phyloP scores from a whole-genome alignment of 345 rosid species.

The Crucihimalaya himalaica region DNA sequence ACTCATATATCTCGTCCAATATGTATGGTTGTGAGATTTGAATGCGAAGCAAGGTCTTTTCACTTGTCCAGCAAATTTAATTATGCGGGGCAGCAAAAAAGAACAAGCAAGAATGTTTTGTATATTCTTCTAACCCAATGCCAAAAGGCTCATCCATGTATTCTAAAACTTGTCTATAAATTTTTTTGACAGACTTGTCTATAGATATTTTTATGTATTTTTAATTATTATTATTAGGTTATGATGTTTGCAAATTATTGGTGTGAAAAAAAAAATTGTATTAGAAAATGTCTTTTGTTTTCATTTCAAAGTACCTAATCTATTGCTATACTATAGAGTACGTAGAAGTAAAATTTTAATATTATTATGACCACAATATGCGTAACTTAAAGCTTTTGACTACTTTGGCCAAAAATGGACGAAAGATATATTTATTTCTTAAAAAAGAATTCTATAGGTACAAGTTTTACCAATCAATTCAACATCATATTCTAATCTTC shows the following conservation, averaged over 20 bases:
- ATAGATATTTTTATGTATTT: no score
- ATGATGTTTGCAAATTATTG: no score
- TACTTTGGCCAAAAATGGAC: neutral
- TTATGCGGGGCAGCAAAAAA: neutral
- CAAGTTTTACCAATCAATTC: neutral
- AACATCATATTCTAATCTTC: neutral
- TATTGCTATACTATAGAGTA: no score
- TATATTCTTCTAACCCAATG: neutral
- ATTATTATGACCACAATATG: neutral
- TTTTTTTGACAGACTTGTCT: no score
- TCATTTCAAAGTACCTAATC: no score
- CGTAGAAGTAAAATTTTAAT: neutral
- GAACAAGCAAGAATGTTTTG: neutral
- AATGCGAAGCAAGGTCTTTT: neutral
- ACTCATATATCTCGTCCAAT: no score
- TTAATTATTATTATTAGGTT: no score
- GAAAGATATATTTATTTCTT: neutral
- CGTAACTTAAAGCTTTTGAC: neutral
- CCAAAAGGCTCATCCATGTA: neutral
- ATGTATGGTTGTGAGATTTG: neutral
- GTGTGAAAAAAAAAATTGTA: no score
- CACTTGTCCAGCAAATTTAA: neutral
- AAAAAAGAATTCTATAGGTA: neutral
- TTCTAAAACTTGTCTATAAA: neutral
- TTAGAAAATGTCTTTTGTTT: no score